Conservation (phyloP, 1,139 yeast species). For the Zhuliangozyma blackwelliae region DNA sequence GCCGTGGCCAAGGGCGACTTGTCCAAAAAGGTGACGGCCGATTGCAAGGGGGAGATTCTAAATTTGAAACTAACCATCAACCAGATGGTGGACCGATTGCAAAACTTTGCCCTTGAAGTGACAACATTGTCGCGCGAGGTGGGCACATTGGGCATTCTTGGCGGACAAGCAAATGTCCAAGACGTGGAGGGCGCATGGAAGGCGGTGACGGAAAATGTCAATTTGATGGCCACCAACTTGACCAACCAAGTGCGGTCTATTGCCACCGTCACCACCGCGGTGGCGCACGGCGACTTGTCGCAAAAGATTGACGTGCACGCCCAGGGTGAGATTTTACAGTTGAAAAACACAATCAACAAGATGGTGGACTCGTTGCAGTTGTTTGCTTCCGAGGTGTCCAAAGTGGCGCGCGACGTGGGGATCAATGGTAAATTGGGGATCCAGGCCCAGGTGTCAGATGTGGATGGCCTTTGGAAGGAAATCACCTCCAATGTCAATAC, state of each 20-base stretch:
- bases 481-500: slow-evolving; percentile 91
- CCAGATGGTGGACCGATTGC: slow-evolving; percentile 85
- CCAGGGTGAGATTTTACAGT: slow-evolving; percentile 77
- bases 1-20: slow-evolving; percentile 91
- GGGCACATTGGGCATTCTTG: slow-evolving; percentile 84
- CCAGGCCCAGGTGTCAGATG: slow-evolving; percentile 87
- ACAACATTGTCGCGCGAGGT: slow-evolving; percentile 84
- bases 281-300: slow-evolving; percentile 84
- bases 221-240: slow-evolving; percentile 83
- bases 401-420: slow-evolving; percentile 91
- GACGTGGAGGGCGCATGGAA: slow-evolving; percentile 95
- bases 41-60: slow-evolving; percentile 83
- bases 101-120: slow-evolving; percentile 84
- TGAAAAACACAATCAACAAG: slow-evolving; percentile 77
- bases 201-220: slow-evolving; percentile 84
- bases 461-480: slow-evolving; percentile 89
- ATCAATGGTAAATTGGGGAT: slow-evolving; percentile 89
- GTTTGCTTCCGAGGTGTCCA: slow-evolving; percentile 82
- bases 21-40: slow-evolving; percentile 81
- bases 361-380: slow-evolving; percentile 90
- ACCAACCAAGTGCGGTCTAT: slow-evolving; percentile 88
- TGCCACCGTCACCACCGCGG: slow-evolving; percentile 89
- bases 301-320: slow-evolving; percentile 89
- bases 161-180: slow-evolving; percentile 89
- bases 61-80: slow-evolving; percentile 76